These are phyloP conservation scores for Uronychia setigera DNA, from an alignment of 73 alveolate genomes.

Conservation along the genomic window DNA sequence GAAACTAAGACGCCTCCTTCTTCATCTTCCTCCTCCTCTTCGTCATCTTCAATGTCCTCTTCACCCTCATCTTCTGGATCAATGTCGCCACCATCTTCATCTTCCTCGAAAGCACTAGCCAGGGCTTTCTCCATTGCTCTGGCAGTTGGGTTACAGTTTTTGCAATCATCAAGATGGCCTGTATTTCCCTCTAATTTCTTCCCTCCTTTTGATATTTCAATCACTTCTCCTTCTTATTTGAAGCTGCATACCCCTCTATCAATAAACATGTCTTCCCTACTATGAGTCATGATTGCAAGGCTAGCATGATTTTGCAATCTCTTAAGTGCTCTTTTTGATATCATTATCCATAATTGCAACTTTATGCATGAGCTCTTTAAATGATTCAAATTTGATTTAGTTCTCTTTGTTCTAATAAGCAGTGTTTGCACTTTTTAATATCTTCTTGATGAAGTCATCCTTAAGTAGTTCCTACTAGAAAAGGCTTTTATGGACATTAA, in stretches of 20 bases:
- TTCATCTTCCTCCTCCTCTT: neutral
- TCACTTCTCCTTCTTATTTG: neutral
- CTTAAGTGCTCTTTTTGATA: neutral
- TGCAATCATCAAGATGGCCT: neutral
- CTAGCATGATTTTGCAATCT: neutral
- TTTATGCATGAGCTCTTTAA: neutral
- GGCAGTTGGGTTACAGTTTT: neutral
- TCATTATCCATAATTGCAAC: neutral
- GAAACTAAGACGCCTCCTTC: neutral
- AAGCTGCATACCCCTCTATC: neutral
- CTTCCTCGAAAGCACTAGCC: neutral
- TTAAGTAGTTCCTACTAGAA: neutral
- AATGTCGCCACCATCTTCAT: neutral
- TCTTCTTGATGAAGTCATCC: slow-evolving; percentile 1
- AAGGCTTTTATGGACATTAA: neutral
- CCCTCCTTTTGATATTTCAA: too few relatives aligned
- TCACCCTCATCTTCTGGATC: neutral
- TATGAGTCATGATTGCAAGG: neutral
- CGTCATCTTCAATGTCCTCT: neutral
- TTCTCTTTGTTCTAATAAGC: neutral
- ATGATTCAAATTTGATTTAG: neutral
- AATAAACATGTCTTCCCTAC: neutral
- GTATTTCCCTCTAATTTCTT: neutral
- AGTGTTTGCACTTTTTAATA: neutral
- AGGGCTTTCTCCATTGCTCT: neutral